Base-by-base conservation (phyloP, 2,329 filamentous ascomycete genomes). In the Aspergillus felis region DNA sequence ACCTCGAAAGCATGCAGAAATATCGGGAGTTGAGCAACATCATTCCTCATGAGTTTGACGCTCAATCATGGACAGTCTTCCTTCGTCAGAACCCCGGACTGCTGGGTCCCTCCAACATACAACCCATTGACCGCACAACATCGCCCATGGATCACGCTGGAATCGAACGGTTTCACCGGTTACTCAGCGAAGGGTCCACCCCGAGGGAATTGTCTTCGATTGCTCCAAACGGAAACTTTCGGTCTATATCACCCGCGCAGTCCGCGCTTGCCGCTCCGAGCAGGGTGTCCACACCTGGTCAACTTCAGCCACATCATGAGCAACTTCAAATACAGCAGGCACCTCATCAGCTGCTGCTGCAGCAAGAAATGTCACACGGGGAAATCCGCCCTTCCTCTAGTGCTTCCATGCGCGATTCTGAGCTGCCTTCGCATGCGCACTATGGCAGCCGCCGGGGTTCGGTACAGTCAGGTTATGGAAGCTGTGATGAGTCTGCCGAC, bases 51-150 rank as follows among this genome's bases (percentile, higher is more conserved):
- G 83, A 82, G 24, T 84, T 87, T 65, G 90, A 95, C 68, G 82
- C 84, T 27, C 84, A 84, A 46, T 88, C 92, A 61, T 96, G 92
- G 92, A 87, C 84, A 57, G 83, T 85, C 4, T 91, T 94, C 56
- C 74, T 92, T 12, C 87, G 90, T 68, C 84, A 86, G 54, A 91
- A 91, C 67, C 87, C 86, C 3, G 76, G 72, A 53, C 67, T 77
- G 41, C 57, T 74, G 46, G 64, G 69, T 14, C 55, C 63, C 35
- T 61, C 60, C 42, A 66, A 64, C 55, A 58, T 59, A 20, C 68
- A 71, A 25, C 57, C 64, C 51, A 50, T 65, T 9, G 70, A 71
- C 22, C 65, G 64, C 2, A 61, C 57, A 3, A 55, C 62, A 25
- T 75, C 76, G 4, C 72, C 74, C 1, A 67, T 77, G 59, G 70